A percentile compares a stretch with the other conserved stretches of the same genome.
Conservation (phyloP, 2,329 filamentous ascomycete genomes). For the Emydomyces testavorans region DNA sequence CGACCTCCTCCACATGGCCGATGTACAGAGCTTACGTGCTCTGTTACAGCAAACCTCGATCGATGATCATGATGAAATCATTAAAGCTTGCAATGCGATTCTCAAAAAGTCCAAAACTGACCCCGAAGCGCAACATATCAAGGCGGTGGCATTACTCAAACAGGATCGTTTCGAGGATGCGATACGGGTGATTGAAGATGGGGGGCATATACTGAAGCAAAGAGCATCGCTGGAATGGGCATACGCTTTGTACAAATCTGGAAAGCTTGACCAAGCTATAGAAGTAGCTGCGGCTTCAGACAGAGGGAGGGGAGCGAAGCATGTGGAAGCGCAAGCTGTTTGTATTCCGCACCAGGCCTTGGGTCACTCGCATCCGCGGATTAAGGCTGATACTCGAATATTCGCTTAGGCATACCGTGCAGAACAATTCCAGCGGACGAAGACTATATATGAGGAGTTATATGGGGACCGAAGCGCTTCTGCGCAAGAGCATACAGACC, state of each 20-base stretch:
- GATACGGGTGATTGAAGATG: slow-evolving; percentile 44
- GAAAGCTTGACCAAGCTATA: slow-evolving; percentile 44
- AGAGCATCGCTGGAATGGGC: slow-evolving; percentile 48
- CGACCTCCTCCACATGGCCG: slow-evolving; percentile 18
- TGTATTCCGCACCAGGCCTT: slow-evolving; percentile 18
- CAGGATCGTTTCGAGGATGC: slow-evolving; percentile 54
- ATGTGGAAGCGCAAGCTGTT: slow-evolving; percentile 53
- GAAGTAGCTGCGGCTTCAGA: slow-evolving; percentile 37
- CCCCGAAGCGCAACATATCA: slow-evolving; percentile 46
- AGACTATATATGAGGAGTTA: slow-evolving; percentile 44
- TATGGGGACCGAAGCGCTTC: slow-evolving; percentile 30
- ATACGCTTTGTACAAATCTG: slow-evolving; percentile 53
- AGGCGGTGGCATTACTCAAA: slow-evolving; percentile 50
- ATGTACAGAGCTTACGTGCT: slow-evolving; percentile 40
- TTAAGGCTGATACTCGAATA: slow-evolving; percentile 8
- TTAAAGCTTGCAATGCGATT: slow-evolving; percentile 46
- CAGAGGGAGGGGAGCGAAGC: slow-evolving; percentile 42
- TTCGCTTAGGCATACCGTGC: slow-evolving; percentile 40
- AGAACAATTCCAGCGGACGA: slow-evolving; percentile 47
- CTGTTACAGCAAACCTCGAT: slow-evolving; percentile 48
- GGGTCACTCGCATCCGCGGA: background rate
- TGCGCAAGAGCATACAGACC: slow-evolving; percentile 45
- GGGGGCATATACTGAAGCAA: slow-evolving; percentile 44
- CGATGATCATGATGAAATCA: slow-evolving; percentile 51
- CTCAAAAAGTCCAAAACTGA: slow-evolving; percentile 49